A percentile compares a stretch with the other conserved stretches of the same genome.
Evolutionary conservation across 805 yeast species (phyloP).

Genomic region (Kodamaea jinghongensis): DNA sequence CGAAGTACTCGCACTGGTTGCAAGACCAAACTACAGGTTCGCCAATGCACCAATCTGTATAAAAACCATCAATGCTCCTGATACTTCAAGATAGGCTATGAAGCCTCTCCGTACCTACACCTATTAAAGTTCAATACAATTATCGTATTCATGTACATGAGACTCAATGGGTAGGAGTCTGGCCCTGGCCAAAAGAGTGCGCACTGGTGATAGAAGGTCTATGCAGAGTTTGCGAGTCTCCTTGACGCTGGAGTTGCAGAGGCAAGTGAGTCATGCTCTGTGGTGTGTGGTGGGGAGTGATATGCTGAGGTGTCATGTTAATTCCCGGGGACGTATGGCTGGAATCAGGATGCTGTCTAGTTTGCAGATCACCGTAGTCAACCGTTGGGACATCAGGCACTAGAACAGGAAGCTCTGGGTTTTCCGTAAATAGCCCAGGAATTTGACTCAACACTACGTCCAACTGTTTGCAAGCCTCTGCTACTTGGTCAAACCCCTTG

Average conservation of each 20-base stretch:
- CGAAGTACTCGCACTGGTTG: too few relatives aligned
- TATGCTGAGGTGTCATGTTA: neutral
- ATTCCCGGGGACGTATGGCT: constrained; percentile 3
- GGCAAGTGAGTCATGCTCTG: constrained; percentile 3
- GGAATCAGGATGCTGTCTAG: neutral
- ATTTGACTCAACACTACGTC: constrained; percentile 72
- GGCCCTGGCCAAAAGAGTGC: constrained; percentile 2
- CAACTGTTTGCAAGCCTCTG: constrained; percentile 67
- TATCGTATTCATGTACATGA: too few relatives aligned
- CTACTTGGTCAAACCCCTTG: constrained; percentile 73
- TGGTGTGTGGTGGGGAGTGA: constrained; percentile 5
- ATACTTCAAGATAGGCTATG: too few relatives aligned
- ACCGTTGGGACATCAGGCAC: constrained; percentile 26
- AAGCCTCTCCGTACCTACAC: too few relatives aligned
- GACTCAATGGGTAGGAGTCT: constrained; percentile 5
- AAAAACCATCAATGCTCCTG: too few relatives aligned
- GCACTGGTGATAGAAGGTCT: constrained; percentile 2
- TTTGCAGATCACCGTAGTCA: constrained; percentile 1
- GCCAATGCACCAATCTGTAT: too few relatives aligned
- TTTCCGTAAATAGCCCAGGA: constrained; percentile 59
- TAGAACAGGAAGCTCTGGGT: constrained; percentile 34
- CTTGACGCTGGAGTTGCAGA: constrained; percentile 1
- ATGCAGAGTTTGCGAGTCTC: constrained; percentile 4
- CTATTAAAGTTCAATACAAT: neutral
- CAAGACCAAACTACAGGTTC: too few relatives aligned